phyloP scores from a whole-genome alignment of 164 flowering plant genomes.

The Tinospora cordifolia region DNA sequence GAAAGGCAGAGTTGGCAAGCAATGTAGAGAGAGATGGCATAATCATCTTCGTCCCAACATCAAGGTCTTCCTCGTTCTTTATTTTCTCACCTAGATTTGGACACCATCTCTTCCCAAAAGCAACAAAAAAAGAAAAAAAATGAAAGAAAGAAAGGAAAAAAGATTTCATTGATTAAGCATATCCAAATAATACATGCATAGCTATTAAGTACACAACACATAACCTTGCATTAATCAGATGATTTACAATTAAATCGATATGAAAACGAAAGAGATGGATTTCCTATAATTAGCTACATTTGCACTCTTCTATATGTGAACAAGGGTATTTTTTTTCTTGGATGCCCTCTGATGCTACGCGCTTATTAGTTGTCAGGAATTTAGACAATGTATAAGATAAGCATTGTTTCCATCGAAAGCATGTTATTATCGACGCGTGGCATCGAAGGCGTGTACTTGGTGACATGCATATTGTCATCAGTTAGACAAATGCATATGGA shows the following conservation, averaged over 20 bases:
- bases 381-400: not conserved
- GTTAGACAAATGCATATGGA: not conserved
- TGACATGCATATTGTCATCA: not conserved
- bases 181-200: not conserved
- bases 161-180: not conserved
- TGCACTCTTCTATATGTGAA: not conserved
- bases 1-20: conserved; percentile 44
- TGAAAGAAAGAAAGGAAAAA: no score
- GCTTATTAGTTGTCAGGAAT: not conserved
- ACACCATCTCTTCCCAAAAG: not conserved
- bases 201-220: not conserved
- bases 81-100: not conserved
- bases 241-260: no score
- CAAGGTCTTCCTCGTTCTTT: conserved; percentile 25
- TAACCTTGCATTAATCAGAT: not conserved
- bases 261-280: not conserved
- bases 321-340: not conserved
- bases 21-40: conserved; percentile 52
- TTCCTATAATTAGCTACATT: not conserved
- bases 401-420: conserved; percentile 3
- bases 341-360: not conserved
- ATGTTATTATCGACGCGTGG: not conserved
- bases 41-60: conserved; percentile 47
- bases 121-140: no score
- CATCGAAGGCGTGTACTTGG: not conserved